Evolutionary conservation across 768 basidiomycete genomes (phyloP).

Genomic region (Tremella yokohamensis): DNA sequence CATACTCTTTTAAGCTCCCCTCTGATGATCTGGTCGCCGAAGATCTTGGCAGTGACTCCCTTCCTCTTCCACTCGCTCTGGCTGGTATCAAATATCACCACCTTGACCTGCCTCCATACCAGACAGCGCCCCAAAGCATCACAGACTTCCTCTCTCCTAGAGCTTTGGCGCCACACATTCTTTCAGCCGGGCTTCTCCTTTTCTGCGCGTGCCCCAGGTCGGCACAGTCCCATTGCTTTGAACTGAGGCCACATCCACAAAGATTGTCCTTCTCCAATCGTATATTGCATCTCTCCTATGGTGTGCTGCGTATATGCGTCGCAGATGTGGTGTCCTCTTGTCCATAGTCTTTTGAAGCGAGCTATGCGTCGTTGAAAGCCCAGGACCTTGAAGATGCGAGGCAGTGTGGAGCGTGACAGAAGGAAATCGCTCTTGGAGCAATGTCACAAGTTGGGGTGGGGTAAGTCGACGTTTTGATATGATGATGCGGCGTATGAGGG

Average conservation of each 20-base stretch:
- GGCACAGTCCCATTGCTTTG: slow-evolving; percentile 7
- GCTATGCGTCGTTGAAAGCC: slow-evolving; percentile 10
- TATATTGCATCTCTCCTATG: neutral
- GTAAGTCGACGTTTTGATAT: no score
- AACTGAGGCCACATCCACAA: slow-evolving; percentile 9
- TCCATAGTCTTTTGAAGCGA: slow-evolving; percentile 10
- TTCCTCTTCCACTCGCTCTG: slow-evolving; percentile 9
- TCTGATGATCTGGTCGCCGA: slow-evolving; percentile 13
- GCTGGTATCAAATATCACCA: slow-evolving; percentile 10
- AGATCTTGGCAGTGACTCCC: slow-evolving; percentile 12
- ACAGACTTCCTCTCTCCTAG: neutral
- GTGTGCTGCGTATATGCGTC: slow-evolving; percentile 6
- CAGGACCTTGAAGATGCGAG: neutral
- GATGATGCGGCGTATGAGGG: no score
- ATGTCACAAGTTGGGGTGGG: no score
- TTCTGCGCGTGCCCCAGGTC: slow-evolving; percentile 9
- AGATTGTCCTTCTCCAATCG: slow-evolving; percentile 20
- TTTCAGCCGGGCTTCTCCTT: slow-evolving; percentile 7
- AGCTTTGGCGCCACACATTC: slow-evolving; percentile 12
- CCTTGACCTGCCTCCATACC: slow-evolving; percentile 12
- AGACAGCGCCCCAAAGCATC: slow-evolving; percentile 19
- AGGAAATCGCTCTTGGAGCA: no score
- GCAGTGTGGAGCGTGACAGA: slow-evolving; percentile 9
- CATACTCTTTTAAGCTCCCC: neutral
- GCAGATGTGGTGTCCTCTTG: neutral